Conservation (phyloP, 176 grass and related monocot species). For the Bromus sterilis region DNA sequence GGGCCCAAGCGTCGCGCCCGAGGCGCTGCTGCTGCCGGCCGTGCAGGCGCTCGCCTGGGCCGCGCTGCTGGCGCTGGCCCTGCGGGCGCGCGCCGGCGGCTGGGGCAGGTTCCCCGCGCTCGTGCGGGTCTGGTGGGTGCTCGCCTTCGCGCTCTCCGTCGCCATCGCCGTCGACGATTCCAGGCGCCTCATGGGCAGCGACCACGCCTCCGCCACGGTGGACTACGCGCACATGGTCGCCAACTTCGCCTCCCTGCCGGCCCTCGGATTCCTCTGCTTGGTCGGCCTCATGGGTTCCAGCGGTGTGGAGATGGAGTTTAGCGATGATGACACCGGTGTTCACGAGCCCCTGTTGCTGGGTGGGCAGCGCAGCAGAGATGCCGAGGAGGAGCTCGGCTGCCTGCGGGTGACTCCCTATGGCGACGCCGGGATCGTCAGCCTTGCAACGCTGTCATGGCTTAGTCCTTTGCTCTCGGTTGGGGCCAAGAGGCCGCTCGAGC, state of each 20-base stretch:
- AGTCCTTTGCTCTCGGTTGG: slow-evolving; percentile 56
- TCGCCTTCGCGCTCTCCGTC: slow-evolving; percentile 62
- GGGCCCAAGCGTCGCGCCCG: background rate
- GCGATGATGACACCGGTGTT: slow-evolving; percentile 24
- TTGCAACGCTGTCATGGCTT: slow-evolving; percentile 67
- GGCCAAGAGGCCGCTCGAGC: slow-evolving; percentile 66
- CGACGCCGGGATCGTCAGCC: slow-evolving; percentile 70
- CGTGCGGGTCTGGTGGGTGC: slow-evolving; percentile 80
- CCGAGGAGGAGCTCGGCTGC: slow-evolving; percentile 52
- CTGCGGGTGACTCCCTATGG: slow-evolving; percentile 63
- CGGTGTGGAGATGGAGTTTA: slow-evolving; percentile 40
- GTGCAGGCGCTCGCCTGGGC: slow-evolving; percentile 71
- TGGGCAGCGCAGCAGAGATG: slow-evolving; percentile 24
- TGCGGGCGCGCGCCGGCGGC: slow-evolving; percentile 35
- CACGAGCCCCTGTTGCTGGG: slow-evolving; percentile 49
- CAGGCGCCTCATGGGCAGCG: slow-evolving; percentile 18
- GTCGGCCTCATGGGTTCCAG: slow-evolving; percentile 65
- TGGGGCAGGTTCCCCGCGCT: slow-evolving; percentile 57
- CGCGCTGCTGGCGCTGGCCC: slow-evolving; percentile 35
- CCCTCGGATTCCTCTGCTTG: slow-evolving; percentile 67
- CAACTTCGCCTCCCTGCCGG: slow-evolving; percentile 57
- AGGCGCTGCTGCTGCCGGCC: slow-evolving; percentile 34
- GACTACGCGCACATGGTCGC: slow-evolving; percentile 51
- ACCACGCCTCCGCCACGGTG: background rate
- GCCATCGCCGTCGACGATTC: slow-evolving; percentile 47